These are phyloP conservation scores for Triglochin maritima DNA, from an alignment of 106 monocot species.

Conservation along the genomic window DNA sequence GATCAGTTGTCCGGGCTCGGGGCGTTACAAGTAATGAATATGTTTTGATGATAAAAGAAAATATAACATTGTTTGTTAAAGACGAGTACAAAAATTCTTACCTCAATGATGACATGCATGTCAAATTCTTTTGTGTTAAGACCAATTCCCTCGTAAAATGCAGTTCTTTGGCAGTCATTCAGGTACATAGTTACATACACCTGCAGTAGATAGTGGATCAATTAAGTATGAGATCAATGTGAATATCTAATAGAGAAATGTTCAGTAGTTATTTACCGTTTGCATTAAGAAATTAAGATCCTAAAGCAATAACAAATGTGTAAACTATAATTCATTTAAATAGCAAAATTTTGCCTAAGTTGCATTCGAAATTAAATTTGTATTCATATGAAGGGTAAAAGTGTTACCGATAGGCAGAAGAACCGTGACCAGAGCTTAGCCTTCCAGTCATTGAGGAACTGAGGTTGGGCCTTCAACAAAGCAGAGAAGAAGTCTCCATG, in stretches of 20 bases:
- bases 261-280: too few species aligned
- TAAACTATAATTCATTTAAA: too few species aligned
- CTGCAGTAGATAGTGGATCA: conserved; percentile 17
- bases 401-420: conserved; percentile 90
- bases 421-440: conserved; percentile 92
- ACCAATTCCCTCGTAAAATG: conserved; percentile 97
- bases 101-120: conserved; percentile 99
- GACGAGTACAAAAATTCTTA: conserved; percentile 4
- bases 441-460: conserved; percentile 99
- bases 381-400: not conserved
- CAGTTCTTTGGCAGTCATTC: conserved; percentile 79
- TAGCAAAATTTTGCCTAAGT: too few species aligned
- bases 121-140: conserved; percentile 89
- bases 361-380: too few species aligned
- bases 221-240: too few species aligned
- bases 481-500: conserved; percentile 98
- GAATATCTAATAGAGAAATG: too few species aligned
- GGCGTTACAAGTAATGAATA: not conserved
- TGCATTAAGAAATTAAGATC: too few species aligned
- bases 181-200: conserved; percentile 98
- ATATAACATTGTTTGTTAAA: too few species aligned
- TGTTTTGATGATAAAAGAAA: not conserved
- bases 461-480: conserved; percentile 92
- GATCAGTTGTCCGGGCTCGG: too few species aligned
- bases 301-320: too few species aligned